A percentile compares a stretch with the other conserved stretches of the same genome.
These are phyloP conservation scores for Vaccinium vitisidaea DNA, from an alignment of 148 eudicot genomes.

Conservation along the genomic window DNA sequence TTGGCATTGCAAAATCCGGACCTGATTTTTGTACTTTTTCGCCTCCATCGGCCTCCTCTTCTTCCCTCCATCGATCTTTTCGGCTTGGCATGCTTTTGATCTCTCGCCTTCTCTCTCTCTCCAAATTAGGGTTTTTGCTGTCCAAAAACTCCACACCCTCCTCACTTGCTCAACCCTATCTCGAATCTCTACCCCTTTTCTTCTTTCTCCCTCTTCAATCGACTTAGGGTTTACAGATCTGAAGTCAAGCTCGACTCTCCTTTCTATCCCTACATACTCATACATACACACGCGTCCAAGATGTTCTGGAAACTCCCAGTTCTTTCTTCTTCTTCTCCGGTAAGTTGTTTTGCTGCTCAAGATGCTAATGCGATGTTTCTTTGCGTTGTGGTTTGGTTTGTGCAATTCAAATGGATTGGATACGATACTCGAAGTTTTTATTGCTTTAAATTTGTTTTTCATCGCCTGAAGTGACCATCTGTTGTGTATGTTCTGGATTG, in stretches of 20 bases:
- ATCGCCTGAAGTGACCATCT: neutral
- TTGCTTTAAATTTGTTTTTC: neutral
- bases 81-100: conserved; percentile 15
- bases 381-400: neutral
- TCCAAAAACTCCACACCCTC: neutral
- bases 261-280: neutral
- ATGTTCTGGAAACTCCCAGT: conserved; percentile 92
- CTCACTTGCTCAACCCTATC: neutral
- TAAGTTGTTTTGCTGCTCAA: conserved; percentile 31
- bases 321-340: conserved; percentile 85
- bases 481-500: conserved; percentile 1
- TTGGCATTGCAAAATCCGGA: neutral
- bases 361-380: neutral
- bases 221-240: conserved; percentile 25
- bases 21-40: conserved; percentile 13
- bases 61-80: conserved; percentile 5
- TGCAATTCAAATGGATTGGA: conserved; percentile 1
- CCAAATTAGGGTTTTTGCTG: conserved; percentile 15
- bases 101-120: neutral
- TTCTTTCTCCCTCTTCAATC: neutral
- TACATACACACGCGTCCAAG: conserved; percentile 7
- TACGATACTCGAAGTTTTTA: neutral
- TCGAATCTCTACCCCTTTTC: neutral
- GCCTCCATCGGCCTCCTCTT: neutral
- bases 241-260: neutral